A percentile compares a stretch with the other conserved stretches of the same genome.
phyloP scores from a whole-genome alignment of 2,329 filamentous ascomycete genomes.

The Pseudonectria buxi region DNA sequence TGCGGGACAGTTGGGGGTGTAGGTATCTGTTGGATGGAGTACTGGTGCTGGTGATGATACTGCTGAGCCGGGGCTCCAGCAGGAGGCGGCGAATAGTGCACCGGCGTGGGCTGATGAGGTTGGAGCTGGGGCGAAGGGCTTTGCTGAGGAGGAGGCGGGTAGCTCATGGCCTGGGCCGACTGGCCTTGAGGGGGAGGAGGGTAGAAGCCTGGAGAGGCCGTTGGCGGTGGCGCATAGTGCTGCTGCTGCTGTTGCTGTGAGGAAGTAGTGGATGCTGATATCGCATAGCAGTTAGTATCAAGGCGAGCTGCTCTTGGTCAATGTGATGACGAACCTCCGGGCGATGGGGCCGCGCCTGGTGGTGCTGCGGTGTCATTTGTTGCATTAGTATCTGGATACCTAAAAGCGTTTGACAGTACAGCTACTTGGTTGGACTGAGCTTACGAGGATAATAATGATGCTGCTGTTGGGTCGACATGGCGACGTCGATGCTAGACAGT shows the following conservation, averaged over 20 bases:
- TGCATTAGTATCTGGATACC: constrained; percentile 14
- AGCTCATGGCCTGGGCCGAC: constrained; percentile 22
- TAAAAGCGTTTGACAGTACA: too few relatives aligned
- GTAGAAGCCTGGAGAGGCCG: constrained; percentile 43
- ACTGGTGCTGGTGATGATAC: constrained; percentile 17
- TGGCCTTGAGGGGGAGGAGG: constrained; percentile 34
- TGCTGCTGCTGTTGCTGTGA: constrained; percentile 25
- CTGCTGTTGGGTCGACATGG: constrained; percentile 34
- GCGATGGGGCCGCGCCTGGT: constrained; percentile 28
- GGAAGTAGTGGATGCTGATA: constrained; percentile 13
- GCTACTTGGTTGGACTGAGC: too few relatives aligned
- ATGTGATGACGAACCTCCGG: constrained; percentile 20
- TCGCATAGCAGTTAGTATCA: constrained; percentile 8
- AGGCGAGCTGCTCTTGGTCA: not conserved
- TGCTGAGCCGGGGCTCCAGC: constrained; percentile 16
- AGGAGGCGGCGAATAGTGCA: constrained; percentile 22
- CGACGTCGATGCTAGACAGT: constrained; percentile 1
- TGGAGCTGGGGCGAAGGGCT: constrained; percentile 26
- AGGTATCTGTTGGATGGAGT: constrained; percentile 8
- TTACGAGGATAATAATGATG: constrained; percentile 43
- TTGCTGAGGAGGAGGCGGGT: constrained; percentile 26
- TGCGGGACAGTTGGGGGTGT: constrained; percentile 8
- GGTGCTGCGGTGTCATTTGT: constrained; percentile 29
- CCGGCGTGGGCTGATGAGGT: constrained; percentile 16
- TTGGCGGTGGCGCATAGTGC: constrained; percentile 40